Evolutionary conservation across 2,329 filamentous ascomycete species (phyloP), one percentile per base, ranked within the genome.

Genomic region (Sclerotinia sclerotiorum): DNA sequence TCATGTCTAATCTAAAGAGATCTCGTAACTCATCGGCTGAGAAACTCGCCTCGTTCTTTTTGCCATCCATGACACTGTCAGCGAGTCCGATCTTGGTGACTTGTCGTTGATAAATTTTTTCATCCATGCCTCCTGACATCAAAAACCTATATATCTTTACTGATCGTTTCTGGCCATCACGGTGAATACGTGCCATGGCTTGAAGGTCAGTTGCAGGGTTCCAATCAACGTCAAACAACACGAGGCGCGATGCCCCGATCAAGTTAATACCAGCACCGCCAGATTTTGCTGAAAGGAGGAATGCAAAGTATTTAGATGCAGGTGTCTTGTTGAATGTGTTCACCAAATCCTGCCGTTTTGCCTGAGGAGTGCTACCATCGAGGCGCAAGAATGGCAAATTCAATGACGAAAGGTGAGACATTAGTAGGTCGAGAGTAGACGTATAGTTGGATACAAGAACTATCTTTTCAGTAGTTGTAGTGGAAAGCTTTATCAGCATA

Each of bases 401-500:
- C 21, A 89, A 81, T 1, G 87, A 85, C 2, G 82, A 80, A 5
- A 92, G 81, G 2, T 91, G 82, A 3, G 82, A 84, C 55, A 84
- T 85, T 5, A 92, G 84, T 70, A 92, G 82, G 73, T 90, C 87
- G 13, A 92, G 83, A 0, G 90, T 92, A 13, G 87, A 87, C 0
- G 90, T 92, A 76, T 91, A 92, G 75, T 92, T 91, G 27, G 89
- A 91, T n/a, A 92, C 88, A 11, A 92, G 82, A 13, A 92, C 88
- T 32, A 92, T 85, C 74, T 92, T 92, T 74, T 92, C 90, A 1
- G 83, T 79, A 0, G 89, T 90, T 0, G 82, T 85, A 2, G 81
- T 84, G 61, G 83, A 84, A 32, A 92, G 82, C 15, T 82, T 83
- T 72, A 88, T 84, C 1, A 92, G 79, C 11, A 92, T 80, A 65